Conservation (phyloP, 805 yeast species). For the Schwanniomyces polymorphus region DNA sequence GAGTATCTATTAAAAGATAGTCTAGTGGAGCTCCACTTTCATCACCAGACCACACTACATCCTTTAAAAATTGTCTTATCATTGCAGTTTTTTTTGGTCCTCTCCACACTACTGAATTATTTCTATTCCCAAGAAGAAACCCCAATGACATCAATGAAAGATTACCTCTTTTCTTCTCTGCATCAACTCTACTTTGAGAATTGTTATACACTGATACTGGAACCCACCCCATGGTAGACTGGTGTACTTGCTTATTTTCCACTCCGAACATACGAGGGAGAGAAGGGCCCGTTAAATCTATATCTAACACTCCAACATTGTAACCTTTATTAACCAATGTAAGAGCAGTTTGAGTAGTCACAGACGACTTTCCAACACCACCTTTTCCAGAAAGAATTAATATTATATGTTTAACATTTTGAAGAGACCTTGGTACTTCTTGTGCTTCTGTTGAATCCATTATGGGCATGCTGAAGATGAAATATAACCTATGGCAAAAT, state of each 20-base stretch:
- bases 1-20: constrained; percentile 89
- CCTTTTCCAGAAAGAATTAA: constrained; percentile 92
- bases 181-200: constrained; percentile 3
- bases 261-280: constrained; percentile 95
- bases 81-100: constrained; percentile 98
- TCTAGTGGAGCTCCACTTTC: constrained; percentile 49
- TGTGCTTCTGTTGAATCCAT: constrained; percentile 8
- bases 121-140: constrained; percentile 78
- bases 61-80: constrained; percentile 90
- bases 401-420: constrained; percentile 70
- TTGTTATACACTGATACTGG: constrained; percentile 59
- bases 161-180: constrained; percentile 28
- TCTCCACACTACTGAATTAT: constrained; percentile 94
- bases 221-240: constrained; percentile 84
- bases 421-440: constrained; percentile 32
- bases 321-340: constrained; percentile 67
- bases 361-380: constrained; percentile 96
- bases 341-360: constrained; percentile 92
- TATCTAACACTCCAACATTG: constrained; percentile 92
- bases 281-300: constrained; percentile 96
- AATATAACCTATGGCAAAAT: background rate
- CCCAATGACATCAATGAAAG: constrained; percentile 85
- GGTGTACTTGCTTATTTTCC: constrained; percentile 77
- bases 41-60: constrained; percentile 95
- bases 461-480: background rate